These are phyloP conservation scores for Phaeosphaeriaceae sp. DNA, from an alignment of 2,329 filamentous ascomycete species.

Conservation along the genomic window DNA sequence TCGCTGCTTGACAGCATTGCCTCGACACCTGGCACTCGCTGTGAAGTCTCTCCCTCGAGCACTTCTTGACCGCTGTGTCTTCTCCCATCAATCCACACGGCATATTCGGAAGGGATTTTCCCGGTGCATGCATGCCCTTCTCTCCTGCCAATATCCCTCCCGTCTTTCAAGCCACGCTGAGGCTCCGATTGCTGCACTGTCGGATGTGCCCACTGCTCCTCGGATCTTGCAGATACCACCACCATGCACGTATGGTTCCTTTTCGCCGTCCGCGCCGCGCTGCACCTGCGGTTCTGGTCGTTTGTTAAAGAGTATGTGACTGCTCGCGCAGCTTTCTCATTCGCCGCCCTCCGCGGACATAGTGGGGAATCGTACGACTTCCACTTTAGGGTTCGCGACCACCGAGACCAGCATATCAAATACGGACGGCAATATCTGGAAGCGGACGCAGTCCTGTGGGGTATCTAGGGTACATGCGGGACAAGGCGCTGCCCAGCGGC, in stretches of 20 bases:
- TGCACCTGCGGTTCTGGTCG: neutral
- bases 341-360: neutral
- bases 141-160: neutral
- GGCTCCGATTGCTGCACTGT: neutral
- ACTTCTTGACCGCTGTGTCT: no score
- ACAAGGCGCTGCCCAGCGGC: neutral
- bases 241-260: neutral
- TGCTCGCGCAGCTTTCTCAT: neutral
- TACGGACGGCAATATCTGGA: neutral
- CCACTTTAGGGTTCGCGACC: slow-evolving; percentile 6
- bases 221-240: neutral
- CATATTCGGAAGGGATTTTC: neutral
- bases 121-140: neutral
- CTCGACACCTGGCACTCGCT: neutral
- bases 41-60: neutral
- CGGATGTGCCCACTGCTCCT: neutral
- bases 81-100: neutral
- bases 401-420: slow-evolving; percentile 7
- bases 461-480: neutral
- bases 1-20: neutral
- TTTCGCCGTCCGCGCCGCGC: slow-evolving; percentile 1
- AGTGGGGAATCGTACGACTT: slow-evolving; percentile 8
- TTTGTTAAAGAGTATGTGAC: neutral
- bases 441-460: neutral
- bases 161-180: neutral